Base-by-base conservation (phyloP, 257 asterid species). In the Parsonsia alboflavescens region DNA sequence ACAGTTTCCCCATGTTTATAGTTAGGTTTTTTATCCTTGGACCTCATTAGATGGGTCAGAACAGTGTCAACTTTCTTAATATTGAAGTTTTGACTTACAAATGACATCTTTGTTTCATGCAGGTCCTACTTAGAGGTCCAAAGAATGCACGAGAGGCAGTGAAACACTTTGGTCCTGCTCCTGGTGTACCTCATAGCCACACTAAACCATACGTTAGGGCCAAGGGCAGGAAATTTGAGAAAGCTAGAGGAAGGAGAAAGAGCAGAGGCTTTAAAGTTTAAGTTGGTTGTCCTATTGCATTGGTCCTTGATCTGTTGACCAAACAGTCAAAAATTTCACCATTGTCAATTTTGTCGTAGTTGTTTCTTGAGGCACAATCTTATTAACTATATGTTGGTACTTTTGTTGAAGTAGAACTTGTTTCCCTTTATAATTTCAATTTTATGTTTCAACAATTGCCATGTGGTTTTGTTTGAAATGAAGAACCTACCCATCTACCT, bases 101-200 rank as follows among this genome's bases (percentile, higher is more conserved):
- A 16, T 21, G 24, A 54, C 28, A 19, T 39, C 26, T 10, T 17
- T 26, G 16, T 28, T 11, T 46, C 26, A n/a, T 65, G 76, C 75
- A 82, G 85, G 75, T 82, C 28, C 74, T 82, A 10, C 82, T 82
- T 17, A 73, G 85, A 58, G 85, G 85, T 9, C 80, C 85, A 6
- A 82, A 76, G 78, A 82, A 82, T 26, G 73, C 82, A 16, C 80
- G 83, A 12, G 85, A 82, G 58, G 85, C 85, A 17, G 85, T 82
- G 70, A 82, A 78, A 73, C 85, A 82, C 74, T 82, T 82, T 52
- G 85, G 85, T 41, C 82, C 82, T 52, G 85, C 85, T 52, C 83
- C 85, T 4, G 85, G 85, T 68, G 85, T 82, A 4, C 85, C 85
- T 0, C 83, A 78, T 75, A 78, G 83, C 71, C 85, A 82, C 74